These are phyloP conservation scores for Lentinula novae-zelandiae DNA, from an alignment of 1,284 basidiomycete species.

Conservation along the genomic window DNA sequence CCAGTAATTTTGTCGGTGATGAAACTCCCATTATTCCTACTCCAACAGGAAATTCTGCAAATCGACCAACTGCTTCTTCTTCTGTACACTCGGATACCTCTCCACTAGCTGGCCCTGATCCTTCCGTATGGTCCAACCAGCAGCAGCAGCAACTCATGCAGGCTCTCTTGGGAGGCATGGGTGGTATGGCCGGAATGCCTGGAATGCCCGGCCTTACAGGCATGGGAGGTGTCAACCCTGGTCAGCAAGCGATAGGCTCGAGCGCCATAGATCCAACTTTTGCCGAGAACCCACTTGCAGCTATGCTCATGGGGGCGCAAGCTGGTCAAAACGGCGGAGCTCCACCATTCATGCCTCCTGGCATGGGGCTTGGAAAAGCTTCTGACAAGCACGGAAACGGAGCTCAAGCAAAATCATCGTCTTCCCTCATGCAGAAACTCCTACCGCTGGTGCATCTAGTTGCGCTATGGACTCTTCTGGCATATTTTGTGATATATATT, in stretches of 20 bases:
- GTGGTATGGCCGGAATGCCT: not conserved
- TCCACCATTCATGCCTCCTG: constrained; percentile 17
- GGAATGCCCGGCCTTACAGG: not conserved
- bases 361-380: constrained; percentile 7
- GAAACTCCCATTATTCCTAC: constrained; percentile 45
- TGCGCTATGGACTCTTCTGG: constrained; percentile 58
- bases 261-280: not conserved
- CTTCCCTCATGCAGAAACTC: constrained; percentile 52
- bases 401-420: constrained; percentile 23
- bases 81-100: constrained; percentile 19
- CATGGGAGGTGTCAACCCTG: not conserved
- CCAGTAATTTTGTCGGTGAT: constrained; percentile 62
- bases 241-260: constrained; percentile 8
- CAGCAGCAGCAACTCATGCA: constrained; percentile 64
- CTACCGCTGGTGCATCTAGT: constrained; percentile 63
- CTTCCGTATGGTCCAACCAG: constrained; percentile 59
- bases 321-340: constrained; percentile 16
- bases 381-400: constrained; percentile 1
- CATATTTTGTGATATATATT: constrained; percentile 62
- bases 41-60: constrained; percentile 14
- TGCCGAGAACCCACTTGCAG: constrained; percentile 16
- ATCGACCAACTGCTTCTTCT: constrained; percentile 24
- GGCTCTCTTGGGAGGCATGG: constrained; percentile 48
- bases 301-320: constrained; percentile 14
- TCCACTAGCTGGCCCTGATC: constrained; percentile 28